These are phyloP conservation scores for Yamadazyma sp. DNA, from an alignment of 1,139 yeast species.

Conservation along the genomic window DNA sequence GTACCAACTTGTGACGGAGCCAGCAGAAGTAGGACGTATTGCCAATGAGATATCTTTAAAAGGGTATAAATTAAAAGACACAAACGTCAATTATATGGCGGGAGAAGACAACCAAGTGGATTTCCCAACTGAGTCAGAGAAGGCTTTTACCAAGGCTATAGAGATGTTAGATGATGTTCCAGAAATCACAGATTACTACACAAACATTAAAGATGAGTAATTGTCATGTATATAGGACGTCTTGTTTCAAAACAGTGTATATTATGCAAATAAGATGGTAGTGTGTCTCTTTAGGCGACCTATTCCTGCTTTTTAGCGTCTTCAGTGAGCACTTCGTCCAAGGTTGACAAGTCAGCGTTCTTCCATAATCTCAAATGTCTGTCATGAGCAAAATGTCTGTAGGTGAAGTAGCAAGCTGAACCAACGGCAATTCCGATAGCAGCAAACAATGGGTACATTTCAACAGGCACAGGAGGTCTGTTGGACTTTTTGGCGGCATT, in stretches of 20 bases:
- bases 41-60: conserved; percentile 55
- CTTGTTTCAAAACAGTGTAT: conserved; percentile 7
- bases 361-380: conserved; percentile 68
- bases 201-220: conserved; percentile 40
- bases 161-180: conserved; percentile 68
- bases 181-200: conserved; percentile 76
- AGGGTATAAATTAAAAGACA: conserved; percentile 64
- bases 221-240: not conserved
- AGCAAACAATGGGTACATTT: conserved; percentile 71
- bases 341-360: conserved; percentile 57
- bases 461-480: conserved; percentile 55
- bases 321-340: conserved; percentile 59
- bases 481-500: conserved; percentile 41
- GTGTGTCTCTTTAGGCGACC: not conserved
- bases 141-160: conserved; percentile 58
- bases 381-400: conserved; percentile 71
- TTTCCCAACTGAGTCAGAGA: conserved; percentile 51
- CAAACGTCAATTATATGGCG: conserved; percentile 69
- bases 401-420: conserved; percentile 68
- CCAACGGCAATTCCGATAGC: conserved; percentile 61
- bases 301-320: conserved; percentile 17
- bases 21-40: conserved; percentile 59
- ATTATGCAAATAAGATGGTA: conserved; percentile 12
- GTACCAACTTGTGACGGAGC: conserved; percentile 52
- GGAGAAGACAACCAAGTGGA: conserved; percentile 59